Conservation (phyloP, 805 yeast genomes). For the Metahyphopichia silvanorum region DNA sequence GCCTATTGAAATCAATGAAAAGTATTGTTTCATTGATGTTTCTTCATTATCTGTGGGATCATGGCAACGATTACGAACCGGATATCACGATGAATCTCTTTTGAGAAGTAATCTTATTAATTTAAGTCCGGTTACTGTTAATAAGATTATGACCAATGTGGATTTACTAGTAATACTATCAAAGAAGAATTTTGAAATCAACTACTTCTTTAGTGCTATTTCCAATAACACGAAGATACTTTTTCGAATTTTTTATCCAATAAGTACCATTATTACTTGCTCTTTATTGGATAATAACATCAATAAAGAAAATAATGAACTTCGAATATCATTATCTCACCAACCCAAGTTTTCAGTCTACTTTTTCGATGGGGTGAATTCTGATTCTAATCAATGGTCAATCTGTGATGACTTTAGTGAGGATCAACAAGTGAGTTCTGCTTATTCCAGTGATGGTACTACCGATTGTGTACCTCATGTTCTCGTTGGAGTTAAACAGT, state of each 20-base stretch:
- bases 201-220: slow-evolving; percentile 74
- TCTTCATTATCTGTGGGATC: slow-evolving; percentile 69
- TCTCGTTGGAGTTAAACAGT: slow-evolving; percentile 52
- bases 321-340: slow-evolving; percentile 48
- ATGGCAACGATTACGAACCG: slow-evolving; percentile 77
- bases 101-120: slow-evolving; percentile 50
- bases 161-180: slow-evolving; percentile 71
- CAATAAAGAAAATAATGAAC: slow-evolving; percentile 40
- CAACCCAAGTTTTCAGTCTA: slow-evolving; percentile 80
- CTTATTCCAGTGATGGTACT: slow-evolving; percentile 51
- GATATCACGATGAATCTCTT: slow-evolving; percentile 41
- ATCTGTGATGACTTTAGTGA: slow-evolving; percentile 83
- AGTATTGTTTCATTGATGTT: slow-evolving; percentile 67
- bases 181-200: slow-evolving; percentile 66
- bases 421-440: slow-evolving; percentile 74
- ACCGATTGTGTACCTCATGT: slow-evolving; percentile 61
- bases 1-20: slow-evolving; percentile 58
- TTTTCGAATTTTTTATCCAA: slow-evolving; percentile 70
- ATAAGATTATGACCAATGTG: slow-evolving; percentile 61
- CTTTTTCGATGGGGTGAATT: slow-evolving; percentile 54
- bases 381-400: slow-evolving; percentile 65
- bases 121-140: slow-evolving; percentile 63
- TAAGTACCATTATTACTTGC: slow-evolving; percentile 56
- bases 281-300: slow-evolving; percentile 50
- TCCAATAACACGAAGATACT: slow-evolving; percentile 64